Conservation (phyloP, 495 filamentous ascomycete genomes). For the Penicillium nucicola region DNA sequence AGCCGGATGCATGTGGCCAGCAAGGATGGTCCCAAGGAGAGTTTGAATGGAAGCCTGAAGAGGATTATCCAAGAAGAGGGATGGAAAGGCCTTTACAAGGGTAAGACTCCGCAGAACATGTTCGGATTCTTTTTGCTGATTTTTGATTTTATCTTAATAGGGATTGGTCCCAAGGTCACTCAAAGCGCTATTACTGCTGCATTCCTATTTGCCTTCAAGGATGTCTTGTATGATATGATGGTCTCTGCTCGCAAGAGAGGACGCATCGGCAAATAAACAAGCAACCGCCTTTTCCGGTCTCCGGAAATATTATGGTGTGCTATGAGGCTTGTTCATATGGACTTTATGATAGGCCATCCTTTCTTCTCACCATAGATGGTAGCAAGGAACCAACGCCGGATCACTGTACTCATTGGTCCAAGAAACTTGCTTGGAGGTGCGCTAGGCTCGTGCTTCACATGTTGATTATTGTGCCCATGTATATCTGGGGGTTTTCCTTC, state of each 20-base stretch:
- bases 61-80: conserved; percentile 85
- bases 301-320: not conserved
- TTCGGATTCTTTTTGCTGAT: not conserved
- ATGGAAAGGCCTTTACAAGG: conserved; percentile 85
- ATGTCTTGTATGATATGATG: conserved; percentile 69
- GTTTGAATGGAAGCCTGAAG: conserved; percentile 68
- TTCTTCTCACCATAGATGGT: too few relatives aligned
- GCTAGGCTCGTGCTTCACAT: not conserved
- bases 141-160: conserved; percentile 32
- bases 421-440: not conserved
- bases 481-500: not conserved
- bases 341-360: too few relatives aligned
- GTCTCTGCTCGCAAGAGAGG: conserved; percentile 51
- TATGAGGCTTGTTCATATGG: not conserved
- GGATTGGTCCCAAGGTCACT: conserved; percentile 90
- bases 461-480: not conserved
- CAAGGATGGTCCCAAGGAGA: conserved; percentile 62
- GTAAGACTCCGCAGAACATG: conserved; percentile 40
- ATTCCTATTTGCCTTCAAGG: conserved; percentile 97
- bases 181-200: conserved; percentile 96
- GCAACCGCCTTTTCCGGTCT: not conserved
- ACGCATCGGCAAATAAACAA: conserved; percentile 35
- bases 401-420: not conserved
- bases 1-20: conserved; percentile 90
- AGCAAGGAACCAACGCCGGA: not conserved